Percentiles rank a stretch among this genome's conserved stretches.
These are phyloP conservation scores for Moniliella sp. DNA, from an alignment of 1,284 basidiomycete genomes.

Conservation along the genomic window DNA sequence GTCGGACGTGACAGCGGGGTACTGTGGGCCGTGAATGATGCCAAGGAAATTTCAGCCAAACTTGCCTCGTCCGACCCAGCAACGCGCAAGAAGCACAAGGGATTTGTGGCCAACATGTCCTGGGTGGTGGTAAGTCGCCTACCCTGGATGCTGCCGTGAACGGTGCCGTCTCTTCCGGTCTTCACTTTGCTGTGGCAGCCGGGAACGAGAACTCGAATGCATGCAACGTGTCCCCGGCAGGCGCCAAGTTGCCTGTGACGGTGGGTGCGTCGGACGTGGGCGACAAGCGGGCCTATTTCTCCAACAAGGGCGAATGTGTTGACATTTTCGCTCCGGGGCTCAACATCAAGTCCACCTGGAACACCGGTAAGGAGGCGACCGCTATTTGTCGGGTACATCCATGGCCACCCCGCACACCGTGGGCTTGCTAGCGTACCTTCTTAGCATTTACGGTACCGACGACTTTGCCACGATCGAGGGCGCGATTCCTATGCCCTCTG, in stretches of 20 bases:
- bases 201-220: constrained; percentile 54
- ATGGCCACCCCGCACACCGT: constrained; percentile 43
- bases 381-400: constrained; percentile 50
- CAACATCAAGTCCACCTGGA: constrained; percentile 43
- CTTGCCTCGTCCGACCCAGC: constrained; percentile 46
- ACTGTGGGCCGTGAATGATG: constrained; percentile 53
- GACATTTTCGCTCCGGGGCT: constrained; percentile 64
- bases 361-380: constrained; percentile 38
- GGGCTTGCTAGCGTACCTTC: constrained; percentile 38
- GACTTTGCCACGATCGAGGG: constrained; percentile 12
- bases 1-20: constrained; percentile 61
- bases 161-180: constrained; percentile 55
- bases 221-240: constrained; percentile 60
- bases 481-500: too few species aligned
- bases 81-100: constrained; percentile 54
- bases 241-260: constrained; percentile 47
- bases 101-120: constrained; percentile 95
- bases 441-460: constrained; percentile 41
- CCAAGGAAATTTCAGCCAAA: constrained; percentile 42
- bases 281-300: constrained; percentile 69
- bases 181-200: constrained; percentile 60
- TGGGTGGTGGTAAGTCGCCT: constrained; percentile 80
- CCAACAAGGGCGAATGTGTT: constrained; percentile 44
- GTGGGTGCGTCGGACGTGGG: constrained; percentile 41
- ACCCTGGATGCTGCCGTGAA: constrained; percentile 69